phyloP scores from a whole-genome alignment of 306 rosid species.

The Dryas octopetala region DNA sequence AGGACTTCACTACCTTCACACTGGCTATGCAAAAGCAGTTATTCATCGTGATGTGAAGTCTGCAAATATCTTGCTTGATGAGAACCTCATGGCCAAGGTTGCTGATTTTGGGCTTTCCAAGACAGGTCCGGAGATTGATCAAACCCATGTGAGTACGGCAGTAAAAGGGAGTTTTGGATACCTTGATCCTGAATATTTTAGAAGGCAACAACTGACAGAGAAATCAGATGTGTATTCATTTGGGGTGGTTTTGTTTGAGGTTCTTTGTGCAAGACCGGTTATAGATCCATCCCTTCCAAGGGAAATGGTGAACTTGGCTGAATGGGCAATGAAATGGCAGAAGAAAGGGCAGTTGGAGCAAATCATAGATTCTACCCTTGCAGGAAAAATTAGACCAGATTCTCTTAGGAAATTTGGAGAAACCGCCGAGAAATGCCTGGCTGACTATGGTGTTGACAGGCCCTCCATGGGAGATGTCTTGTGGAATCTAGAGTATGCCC shows the following conservation, averaged over 20 bases:
- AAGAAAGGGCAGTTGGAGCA: slow-evolving; percentile 75
- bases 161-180: slow-evolving; percentile 89
- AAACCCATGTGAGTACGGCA: slow-evolving; percentile 86
- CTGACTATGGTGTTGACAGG: slow-evolving; percentile 76
- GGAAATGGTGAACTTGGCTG: slow-evolving; percentile 88
- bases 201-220: slow-evolving; percentile 83
- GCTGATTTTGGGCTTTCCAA: slow-evolving; percentile 89
- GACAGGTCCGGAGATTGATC: slow-evolving; percentile 80
- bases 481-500: slow-evolving; percentile 86
- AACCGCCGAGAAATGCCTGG: slow-evolving; percentile 88
- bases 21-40: slow-evolving; percentile 84
- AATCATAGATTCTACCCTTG: slow-evolving; percentile 65
- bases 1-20: slow-evolving; percentile 95
- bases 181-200: slow-evolving; percentile 89
- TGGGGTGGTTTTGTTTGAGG: slow-evolving; percentile 87
- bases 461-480: slow-evolving; percentile 92
- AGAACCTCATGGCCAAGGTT: slow-evolving; percentile 90
- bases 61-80: slow-evolving; percentile 84
- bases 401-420: slow-evolving; percentile 86
- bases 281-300: slow-evolving; percentile 83
- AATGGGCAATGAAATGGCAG: slow-evolving; percentile 95
- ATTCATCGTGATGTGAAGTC: slow-evolving; percentile 93
- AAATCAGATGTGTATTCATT: slow-evolving; percentile 89
- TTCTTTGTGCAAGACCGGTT: slow-evolving; percentile 83
- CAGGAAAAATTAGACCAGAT: slow-evolving; percentile 64